A percentile compares a stretch with the other conserved stretches of the same genome.
These are phyloP conservation scores for Elsinoe arachidis DNA, from an alignment of 2,329 filamentous ascomycete genomes.

Conservation along the genomic window DNA sequence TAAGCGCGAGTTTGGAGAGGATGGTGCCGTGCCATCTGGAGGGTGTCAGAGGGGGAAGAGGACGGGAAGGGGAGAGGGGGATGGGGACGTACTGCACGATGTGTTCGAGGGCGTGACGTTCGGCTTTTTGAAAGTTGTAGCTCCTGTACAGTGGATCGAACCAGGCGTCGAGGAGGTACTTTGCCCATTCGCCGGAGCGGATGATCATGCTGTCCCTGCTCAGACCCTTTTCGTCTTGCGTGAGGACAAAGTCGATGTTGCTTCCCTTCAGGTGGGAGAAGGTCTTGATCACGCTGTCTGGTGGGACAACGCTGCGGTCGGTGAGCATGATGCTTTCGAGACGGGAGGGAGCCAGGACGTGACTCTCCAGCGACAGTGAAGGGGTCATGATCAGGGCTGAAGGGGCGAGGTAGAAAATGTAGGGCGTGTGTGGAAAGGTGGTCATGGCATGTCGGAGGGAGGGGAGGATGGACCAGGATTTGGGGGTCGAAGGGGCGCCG, in stretches of 20 bases:
- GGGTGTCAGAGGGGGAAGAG: conserved; percentile 32
- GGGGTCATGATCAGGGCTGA: conserved; percentile 86
- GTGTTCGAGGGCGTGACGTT: conserved; percentile 73
- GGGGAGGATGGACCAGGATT: conserved; percentile 69
- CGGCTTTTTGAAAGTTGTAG: conserved; percentile 95
- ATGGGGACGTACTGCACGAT: conserved; percentile 38
- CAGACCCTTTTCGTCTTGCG: conserved; percentile 76
- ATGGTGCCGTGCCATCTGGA: conserved; percentile 92
- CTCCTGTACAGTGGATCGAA: conserved; percentile 87
- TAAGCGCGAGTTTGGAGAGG: conserved; percentile 74
- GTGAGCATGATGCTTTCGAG: conserved; percentile 75
- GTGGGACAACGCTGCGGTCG: conserved; percentile 79
- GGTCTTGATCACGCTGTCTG: conserved; percentile 94
- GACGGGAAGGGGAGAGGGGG: neutral
- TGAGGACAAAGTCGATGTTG: conserved; percentile 71
- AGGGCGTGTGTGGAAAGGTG: conserved; percentile 64
- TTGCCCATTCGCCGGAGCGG: conserved; percentile 78
- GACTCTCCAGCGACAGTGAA: conserved; percentile 55
- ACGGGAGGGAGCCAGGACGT: conserved; percentile 57
- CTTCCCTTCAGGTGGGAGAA: conserved; percentile 71
- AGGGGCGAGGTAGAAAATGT: conserved; percentile 80
- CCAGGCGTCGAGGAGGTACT: conserved; percentile 91
- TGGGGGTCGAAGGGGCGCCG: conserved; percentile 41
- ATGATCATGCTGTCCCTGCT: conserved; percentile 70
- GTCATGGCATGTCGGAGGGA: conserved; percentile 84